Percentiles rank a stretch among this genome's conserved stretches.
Conservation (phyloP, 1,139 yeast species). For the Scheffersomyces segobiensis region DNA sequence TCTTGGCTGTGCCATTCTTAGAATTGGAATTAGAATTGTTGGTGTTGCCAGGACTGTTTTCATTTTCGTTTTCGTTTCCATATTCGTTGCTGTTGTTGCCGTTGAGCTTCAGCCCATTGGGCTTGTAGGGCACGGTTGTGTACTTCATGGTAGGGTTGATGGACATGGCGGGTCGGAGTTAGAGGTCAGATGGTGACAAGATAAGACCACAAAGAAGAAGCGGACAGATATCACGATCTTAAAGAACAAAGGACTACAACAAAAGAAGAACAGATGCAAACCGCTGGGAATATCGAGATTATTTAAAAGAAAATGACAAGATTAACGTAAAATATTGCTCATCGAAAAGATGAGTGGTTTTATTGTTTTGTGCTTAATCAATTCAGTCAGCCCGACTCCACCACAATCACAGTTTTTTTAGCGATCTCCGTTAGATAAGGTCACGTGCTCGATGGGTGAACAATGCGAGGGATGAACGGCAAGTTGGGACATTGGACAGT, state of each 20-base stretch:
- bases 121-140: conserved; percentile 8
- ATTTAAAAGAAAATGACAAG: neutral
- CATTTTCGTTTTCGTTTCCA: neutral
- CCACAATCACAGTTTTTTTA: neutral
- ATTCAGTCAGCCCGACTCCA: neutral
- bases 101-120: conserved; percentile 1
- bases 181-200: neutral
- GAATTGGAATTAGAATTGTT: conserved; percentile 3
- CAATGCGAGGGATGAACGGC: neutral
- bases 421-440: neutral
- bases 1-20: neutral
- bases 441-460: neutral
- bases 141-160: conserved; percentile 7
- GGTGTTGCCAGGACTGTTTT: conserved; percentile 1
- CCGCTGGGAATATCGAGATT: neutral
- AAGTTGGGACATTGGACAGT: neutral
- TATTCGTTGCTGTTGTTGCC: conserved; percentile 5
- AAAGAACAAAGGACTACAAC: neutral
- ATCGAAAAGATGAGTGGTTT: neutral
- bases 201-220: neutral
- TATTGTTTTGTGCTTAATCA: neutral
- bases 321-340: too few relatives aligned
- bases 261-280: neutral
- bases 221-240: neutral
- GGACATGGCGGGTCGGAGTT: conserved; percentile 4